Conservation (phyloP, 192 early-diverging fungal species). For the Podila horticola region DNA sequence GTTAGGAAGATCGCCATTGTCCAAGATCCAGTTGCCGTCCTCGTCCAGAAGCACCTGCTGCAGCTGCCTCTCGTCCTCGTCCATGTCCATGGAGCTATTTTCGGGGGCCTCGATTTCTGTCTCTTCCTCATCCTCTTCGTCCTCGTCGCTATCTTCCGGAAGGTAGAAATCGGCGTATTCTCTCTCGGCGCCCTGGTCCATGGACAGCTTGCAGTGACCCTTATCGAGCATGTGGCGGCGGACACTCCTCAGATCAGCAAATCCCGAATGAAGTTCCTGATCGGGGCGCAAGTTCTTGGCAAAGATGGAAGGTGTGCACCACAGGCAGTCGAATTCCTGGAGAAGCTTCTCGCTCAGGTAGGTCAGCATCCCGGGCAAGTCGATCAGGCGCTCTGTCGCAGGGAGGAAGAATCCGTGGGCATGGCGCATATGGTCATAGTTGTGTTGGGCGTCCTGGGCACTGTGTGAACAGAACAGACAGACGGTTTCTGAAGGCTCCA, state of each 20-base stretch:
- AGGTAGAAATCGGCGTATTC: slow-evolving; percentile 49
- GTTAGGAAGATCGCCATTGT: background rate
- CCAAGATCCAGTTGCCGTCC: slow-evolving; percentile 49
- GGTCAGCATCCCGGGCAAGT: slow-evolving; percentile 34
- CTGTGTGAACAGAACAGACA: slow-evolving; percentile 92
- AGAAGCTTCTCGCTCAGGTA: slow-evolving; percentile 42
- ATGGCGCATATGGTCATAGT: slow-evolving; percentile 42
- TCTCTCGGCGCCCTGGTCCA: slow-evolving; percentile 43
- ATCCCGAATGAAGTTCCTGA: slow-evolving; percentile 29
- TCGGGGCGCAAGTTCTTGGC: slow-evolving; percentile 26
- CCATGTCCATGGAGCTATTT: slow-evolving; percentile 30
- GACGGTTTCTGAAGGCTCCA: slow-evolving; percentile 74
- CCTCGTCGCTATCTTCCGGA: background rate
- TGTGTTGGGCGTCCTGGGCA: slow-evolving; percentile 61
- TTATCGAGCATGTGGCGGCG: slow-evolving; percentile 52
- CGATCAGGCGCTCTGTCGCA: slow-evolving; percentile 35
- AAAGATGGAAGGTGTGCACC: slow-evolving; percentile 50
- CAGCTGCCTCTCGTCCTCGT: slow-evolving; percentile 34
- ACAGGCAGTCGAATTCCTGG: slow-evolving; percentile 31
- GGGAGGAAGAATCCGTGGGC: slow-evolving; percentile 48
- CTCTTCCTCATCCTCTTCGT: slow-evolving; percentile 12
- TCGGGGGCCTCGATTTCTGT: slow-evolving; percentile 6
- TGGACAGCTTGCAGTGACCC: slow-evolving; percentile 49
- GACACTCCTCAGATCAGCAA: slow-evolving; percentile 24
- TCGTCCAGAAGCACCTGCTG: slow-evolving; percentile 37